phyloP scores from a whole-genome alignment of 2,329 filamentous ascomycete genomes.

The Microdochium paspali region DNA sequence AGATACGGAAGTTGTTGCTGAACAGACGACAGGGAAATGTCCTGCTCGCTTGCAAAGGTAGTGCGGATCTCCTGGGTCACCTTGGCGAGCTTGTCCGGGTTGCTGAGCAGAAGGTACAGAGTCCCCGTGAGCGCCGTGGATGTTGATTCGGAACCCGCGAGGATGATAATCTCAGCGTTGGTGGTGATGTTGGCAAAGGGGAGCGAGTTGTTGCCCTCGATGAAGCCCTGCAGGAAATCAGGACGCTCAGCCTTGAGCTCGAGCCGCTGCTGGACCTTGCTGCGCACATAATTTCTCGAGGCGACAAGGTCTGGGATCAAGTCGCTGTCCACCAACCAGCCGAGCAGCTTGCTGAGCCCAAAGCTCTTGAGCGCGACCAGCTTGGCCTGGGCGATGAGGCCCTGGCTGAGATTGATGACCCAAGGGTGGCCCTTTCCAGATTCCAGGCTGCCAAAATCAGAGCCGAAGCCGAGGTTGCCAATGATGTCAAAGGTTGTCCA shows the following conservation, averaged over 20 bases:
- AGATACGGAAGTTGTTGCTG: not conserved
- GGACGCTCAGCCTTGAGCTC: not conserved
- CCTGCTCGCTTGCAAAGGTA: not conserved
- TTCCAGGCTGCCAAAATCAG: slow-evolving; percentile 1
- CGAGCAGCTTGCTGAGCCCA: not conserved
- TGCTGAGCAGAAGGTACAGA: not conserved
- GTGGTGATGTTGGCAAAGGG: not conserved
- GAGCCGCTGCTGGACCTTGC: not conserved
- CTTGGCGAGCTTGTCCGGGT: not conserved
- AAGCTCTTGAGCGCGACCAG: not conserved
- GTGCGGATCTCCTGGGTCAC: not conserved
- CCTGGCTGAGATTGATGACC: not conserved
- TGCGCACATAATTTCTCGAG: not conserved
- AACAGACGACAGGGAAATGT: not conserved
- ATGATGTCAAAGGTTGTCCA: not conserved
- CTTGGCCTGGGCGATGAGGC: not conserved
- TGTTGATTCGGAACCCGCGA: not conserved
- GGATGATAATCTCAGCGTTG: not conserved
- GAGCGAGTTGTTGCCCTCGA: not conserved
- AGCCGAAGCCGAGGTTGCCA: not conserved
- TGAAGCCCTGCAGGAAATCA: not conserved
- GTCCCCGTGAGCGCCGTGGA: not conserved
- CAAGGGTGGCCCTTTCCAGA: slow-evolving; percentile 1
- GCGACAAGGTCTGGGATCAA: not conserved
- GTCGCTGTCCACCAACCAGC: not conserved